Conservation (phyloP, 1,284 basidiomycete species). For the Ustilago tritici region DNA sequence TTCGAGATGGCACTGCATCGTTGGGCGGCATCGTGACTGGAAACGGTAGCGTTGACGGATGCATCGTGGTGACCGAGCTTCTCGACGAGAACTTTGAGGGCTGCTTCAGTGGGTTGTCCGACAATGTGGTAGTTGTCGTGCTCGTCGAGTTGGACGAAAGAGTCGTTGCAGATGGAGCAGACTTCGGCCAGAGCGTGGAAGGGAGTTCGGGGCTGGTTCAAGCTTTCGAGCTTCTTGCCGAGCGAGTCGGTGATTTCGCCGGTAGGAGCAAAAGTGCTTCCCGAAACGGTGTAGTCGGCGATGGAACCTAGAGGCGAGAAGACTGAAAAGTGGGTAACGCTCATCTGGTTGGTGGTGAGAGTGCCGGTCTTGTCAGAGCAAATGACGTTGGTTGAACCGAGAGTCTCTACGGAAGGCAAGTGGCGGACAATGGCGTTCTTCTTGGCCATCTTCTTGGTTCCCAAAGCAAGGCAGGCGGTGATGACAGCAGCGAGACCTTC, state of each 20-base stretch:
- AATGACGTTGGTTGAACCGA: slow-evolving; percentile 68
- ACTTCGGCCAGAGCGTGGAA: slow-evolving; percentile 65
- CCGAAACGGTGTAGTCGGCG: slow-evolving; percentile 62
- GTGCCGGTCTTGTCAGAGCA: slow-evolving; percentile 70
- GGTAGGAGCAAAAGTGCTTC: slow-evolving; percentile 61
- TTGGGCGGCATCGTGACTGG: slow-evolving; percentile 74
- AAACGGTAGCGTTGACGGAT: slow-evolving; percentile 73
- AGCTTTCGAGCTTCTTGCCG: slow-evolving; percentile 36
- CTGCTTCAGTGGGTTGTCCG: slow-evolving; percentile 87
- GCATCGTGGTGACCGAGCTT: slow-evolving; percentile 76
- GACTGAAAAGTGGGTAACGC: slow-evolving; percentile 61
- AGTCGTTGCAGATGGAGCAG: slow-evolving; percentile 68
- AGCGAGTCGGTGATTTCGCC: slow-evolving; percentile 52
- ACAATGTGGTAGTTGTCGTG: slow-evolving; percentile 84
- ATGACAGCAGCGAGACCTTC: slow-evolving; percentile 69
- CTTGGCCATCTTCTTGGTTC: slow-evolving; percentile 69
- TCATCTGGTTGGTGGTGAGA: slow-evolving; percentile 69
- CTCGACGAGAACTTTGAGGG: slow-evolving; percentile 78
- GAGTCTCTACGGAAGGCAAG: slow-evolving; percentile 67
- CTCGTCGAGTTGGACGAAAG: slow-evolving; percentile 71
- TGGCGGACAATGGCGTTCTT: slow-evolving; percentile 69
- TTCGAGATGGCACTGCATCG: slow-evolving; percentile 84
- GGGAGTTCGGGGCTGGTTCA: slow-evolving; percentile 60
- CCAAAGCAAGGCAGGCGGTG: slow-evolving; percentile 68
- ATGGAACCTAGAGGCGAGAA: slow-evolving; percentile 19